These are phyloP conservation scores for Leishmania turanica DNA, from an alignment of 208 protist genomes.

Conservation along the genomic window DNA sequence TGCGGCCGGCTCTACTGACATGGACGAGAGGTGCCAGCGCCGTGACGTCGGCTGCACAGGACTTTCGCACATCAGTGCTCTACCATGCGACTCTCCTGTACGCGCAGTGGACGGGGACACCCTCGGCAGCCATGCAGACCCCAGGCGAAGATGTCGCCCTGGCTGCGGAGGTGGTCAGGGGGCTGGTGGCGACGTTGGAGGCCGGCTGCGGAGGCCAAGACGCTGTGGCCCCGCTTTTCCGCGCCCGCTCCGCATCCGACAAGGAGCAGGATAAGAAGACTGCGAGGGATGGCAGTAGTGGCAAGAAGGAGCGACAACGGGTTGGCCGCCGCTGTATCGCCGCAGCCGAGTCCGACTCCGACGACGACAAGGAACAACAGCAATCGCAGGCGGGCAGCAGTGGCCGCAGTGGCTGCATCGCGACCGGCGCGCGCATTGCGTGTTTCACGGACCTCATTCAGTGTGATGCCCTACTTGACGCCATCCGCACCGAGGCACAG, in stretches of 20 bases:
- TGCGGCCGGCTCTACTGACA: constrained; percentile 14
- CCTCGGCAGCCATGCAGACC: background rate
- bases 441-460: constrained; percentile 15
- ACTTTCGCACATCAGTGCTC: constrained; percentile 25
- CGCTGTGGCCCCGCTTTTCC: constrained; percentile 4
- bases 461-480: constrained; percentile 9
- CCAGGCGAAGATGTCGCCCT: background rate
- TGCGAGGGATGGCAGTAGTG: background rate
- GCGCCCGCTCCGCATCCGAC: background rate
- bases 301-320: background rate
- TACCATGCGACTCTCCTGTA: constrained; percentile 54
- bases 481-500: constrained; percentile 25
- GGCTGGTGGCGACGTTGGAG: constrained; percentile 15
- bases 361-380: constrained; percentile 1
- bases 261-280: background rate
- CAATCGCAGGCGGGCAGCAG: background rate
- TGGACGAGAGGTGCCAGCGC: constrained; percentile 9
- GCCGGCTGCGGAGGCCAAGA: background rate
- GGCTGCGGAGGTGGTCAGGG: constrained; percentile 2
- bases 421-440: background rate
- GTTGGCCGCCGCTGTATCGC: background rate
- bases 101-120: constrained; percentile 17
- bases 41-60: background rate
- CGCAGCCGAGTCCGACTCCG: constrained; percentile 9
- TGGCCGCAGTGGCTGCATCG: background rate